Evolutionary conservation across 371 early-diverging fungal genomes (phyloP), one percentile per base, ranked within the genome.

Genomic region (Coemansia sp.): DNA sequence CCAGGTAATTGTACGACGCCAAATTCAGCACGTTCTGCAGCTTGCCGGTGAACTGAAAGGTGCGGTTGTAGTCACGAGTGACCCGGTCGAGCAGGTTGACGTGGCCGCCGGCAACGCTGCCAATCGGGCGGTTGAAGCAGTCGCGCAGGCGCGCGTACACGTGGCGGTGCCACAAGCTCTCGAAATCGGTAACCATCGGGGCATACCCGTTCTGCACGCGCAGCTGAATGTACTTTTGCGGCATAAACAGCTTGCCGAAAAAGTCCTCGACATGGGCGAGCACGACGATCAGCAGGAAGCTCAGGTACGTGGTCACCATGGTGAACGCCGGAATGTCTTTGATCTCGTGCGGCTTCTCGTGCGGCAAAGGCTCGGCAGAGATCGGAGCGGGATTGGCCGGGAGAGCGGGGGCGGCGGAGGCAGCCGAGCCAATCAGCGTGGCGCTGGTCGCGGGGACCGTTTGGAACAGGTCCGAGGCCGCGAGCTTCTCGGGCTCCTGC

Each of bases 1-100:
- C 99, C 40, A 99, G 87, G 77, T 99, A 99, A 79, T 99, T 99
- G 85, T 99, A 99, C 6, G 98, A 97, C 10, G 95, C 92, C 71
- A 99, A 82, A 77, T 99, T 99, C 65, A 99, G 86, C n/a, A 86
- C 85, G 69, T 90, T 87, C 39, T 80, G 87, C 41, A 80, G 85
- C 30, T 80, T 86, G 45, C 99, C 99, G 35, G 97, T 96, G 63
- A 93, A 76, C 83, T 84, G 67, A 79, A 95, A 96, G 5, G 94
- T 87, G 42, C 83, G 81, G 81, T 97, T 95, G 64, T 86, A 89
- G 76, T 99, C 94, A 31, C 79, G 76, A 39, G 90, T 87, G 31
- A 81, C 82, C 49, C 99, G 88, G 43, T 95, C 95, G 42, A 98
- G 77, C 45, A 98, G 80, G 32, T 83, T 88, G 45, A 99, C 87